phyloP scores from a whole-genome alignment of 495 filamentous ascomycete species.

The Evansstolkia leycettana region DNA sequence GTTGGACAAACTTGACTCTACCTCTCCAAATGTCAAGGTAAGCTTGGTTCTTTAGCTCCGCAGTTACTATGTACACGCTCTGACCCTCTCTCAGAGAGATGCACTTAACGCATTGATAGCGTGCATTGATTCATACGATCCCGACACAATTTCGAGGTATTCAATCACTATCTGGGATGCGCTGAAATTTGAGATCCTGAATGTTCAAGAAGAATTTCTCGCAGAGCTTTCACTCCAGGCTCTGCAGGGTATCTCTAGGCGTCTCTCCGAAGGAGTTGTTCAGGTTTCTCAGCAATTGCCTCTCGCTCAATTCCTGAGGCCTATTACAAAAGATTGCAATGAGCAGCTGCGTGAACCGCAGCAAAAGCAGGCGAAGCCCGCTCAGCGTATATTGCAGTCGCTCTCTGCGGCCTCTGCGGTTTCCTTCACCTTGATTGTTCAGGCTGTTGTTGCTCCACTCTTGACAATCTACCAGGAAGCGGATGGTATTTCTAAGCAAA shows the following conservation, averaged over 20 bases:
- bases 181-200: slow-evolving; percentile 66
- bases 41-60: background rate
- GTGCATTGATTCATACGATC: slow-evolving; percentile 48
- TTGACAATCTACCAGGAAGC: slow-evolving; percentile 52
- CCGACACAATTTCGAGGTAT: slow-evolving; percentile 51
- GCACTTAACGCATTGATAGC: slow-evolving; percentile 53
- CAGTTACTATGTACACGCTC: no score
- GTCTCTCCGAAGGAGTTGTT: slow-evolving; percentile 41
- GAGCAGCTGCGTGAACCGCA: slow-evolving; percentile 64
- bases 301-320: slow-evolving; percentile 48
- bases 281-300: slow-evolving; percentile 36
- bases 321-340: slow-evolving; percentile 58
- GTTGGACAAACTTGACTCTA: slow-evolving; percentile 66
- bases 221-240: slow-evolving; percentile 46
- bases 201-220: slow-evolving; percentile 59
- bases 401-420: slow-evolving; percentile 41
- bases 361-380: slow-evolving; percentile 61
- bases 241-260: slow-evolving; percentile 41
- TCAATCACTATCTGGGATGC: slow-evolving; percentile 62
- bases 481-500: slow-evolving; percentile 52
- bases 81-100: slow-evolving; percentile 40
- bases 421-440: slow-evolving; percentile 42
- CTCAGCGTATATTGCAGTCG: slow-evolving; percentile 48
- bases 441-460: slow-evolving; percentile 45
- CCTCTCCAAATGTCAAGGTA: slow-evolving; percentile 62